A percentile compares a stretch with the other conserved stretches of the same genome.
Conservation (phyloP, 768 basidiomycete species). For the Auricularia heimuer region DNA sequence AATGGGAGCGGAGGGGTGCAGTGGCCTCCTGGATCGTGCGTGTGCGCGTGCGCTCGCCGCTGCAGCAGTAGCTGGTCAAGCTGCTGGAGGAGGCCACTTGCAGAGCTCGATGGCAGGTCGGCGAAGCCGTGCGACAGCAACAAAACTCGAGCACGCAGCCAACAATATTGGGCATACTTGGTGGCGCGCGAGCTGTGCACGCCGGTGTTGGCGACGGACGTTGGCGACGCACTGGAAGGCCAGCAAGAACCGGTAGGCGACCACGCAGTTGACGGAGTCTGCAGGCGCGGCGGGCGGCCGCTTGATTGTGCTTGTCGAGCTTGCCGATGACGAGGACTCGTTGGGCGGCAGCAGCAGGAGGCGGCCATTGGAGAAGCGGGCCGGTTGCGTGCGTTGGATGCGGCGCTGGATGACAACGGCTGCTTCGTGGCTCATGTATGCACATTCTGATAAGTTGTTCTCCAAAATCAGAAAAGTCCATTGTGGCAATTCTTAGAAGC, state of each 20-base stretch:
- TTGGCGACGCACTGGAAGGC: slow-evolving; percentile 97
- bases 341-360: too few species aligned
- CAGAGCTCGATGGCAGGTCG: not conserved
- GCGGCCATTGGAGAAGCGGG: too few species aligned
- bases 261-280: slow-evolving; percentile 58
- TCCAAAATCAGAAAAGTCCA: too few species aligned
- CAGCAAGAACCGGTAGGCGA: slow-evolving; percentile 80
- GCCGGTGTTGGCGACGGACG: slow-evolving; percentile 91
- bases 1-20: not conserved
- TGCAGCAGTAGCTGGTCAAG: slow-evolving; percentile 59
- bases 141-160: slow-evolving; percentile 90
- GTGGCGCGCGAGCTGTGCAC: slow-evolving; percentile 91
- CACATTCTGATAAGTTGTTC: too few species aligned
- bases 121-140: slow-evolving; percentile 50
- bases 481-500: slow-evolving; percentile 27
- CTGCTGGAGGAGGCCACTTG: slow-evolving; percentile 53
- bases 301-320: too few species aligned
- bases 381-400: too few species aligned
- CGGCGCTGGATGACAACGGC: too few species aligned
- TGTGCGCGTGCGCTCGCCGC: slow-evolving; percentile 33
- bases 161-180: slow-evolving; percentile 84
- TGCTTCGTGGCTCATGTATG: too few species aligned
- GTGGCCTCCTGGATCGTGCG: not conserved
- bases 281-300: too few species aligned
- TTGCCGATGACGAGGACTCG: too few species aligned